These are phyloP conservation scores for Ogataea neopini DNA, from an alignment of 805 yeast genomes.

Conservation along the genomic window DNA sequence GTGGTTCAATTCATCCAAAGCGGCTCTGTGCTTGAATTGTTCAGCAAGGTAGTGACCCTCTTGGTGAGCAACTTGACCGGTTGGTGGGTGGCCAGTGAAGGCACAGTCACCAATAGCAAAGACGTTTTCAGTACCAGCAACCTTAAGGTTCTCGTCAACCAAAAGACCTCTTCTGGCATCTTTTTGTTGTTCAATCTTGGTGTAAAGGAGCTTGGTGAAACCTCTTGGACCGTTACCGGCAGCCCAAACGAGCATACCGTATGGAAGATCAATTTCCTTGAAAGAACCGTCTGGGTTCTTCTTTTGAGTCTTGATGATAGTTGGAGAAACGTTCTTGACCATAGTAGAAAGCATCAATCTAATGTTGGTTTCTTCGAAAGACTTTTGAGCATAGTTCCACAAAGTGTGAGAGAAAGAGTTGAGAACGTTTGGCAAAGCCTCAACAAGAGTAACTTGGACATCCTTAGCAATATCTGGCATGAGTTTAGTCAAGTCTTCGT, in stretches of 20 bases:
- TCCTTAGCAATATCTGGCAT: slow-evolving; percentile 55
- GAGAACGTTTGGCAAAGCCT: slow-evolving; percentile 55
- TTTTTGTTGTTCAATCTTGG: slow-evolving; percentile 51
- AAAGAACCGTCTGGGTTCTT: slow-evolving; percentile 45
- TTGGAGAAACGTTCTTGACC: slow-evolving; percentile 49
- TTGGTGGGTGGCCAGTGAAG: slow-evolving; percentile 55
- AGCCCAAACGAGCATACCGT: slow-evolving; percentile 59
- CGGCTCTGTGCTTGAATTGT: slow-evolving; percentile 45
- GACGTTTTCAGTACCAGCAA: slow-evolving; percentile 50
- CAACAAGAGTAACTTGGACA: slow-evolving; percentile 50
- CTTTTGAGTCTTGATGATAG: slow-evolving; percentile 43
- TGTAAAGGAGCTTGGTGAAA: slow-evolving; percentile 43
- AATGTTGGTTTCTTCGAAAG: slow-evolving; percentile 51
- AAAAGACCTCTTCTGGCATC: slow-evolving; percentile 55
- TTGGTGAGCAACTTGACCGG: slow-evolving; percentile 61
- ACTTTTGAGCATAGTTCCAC: slow-evolving; percentile 52
- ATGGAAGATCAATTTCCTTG: slow-evolving; percentile 44
- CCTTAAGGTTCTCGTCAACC: slow-evolving; percentile 48
- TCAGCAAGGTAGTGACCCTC: slow-evolving; percentile 50
- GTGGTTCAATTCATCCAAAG: slow-evolving; percentile 43
- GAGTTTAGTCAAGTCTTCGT: slow-evolving; percentile 54
- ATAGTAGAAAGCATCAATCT: slow-evolving; percentile 49
- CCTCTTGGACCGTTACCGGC: slow-evolving; percentile 58
- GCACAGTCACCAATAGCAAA: slow-evolving; percentile 58
- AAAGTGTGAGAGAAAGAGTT: slow-evolving; percentile 51